Evolutionary conservation across 345 rosid genomes (phyloP), one percentile per base, ranked within the genome.

Genomic region (Punica granatum): DNA sequence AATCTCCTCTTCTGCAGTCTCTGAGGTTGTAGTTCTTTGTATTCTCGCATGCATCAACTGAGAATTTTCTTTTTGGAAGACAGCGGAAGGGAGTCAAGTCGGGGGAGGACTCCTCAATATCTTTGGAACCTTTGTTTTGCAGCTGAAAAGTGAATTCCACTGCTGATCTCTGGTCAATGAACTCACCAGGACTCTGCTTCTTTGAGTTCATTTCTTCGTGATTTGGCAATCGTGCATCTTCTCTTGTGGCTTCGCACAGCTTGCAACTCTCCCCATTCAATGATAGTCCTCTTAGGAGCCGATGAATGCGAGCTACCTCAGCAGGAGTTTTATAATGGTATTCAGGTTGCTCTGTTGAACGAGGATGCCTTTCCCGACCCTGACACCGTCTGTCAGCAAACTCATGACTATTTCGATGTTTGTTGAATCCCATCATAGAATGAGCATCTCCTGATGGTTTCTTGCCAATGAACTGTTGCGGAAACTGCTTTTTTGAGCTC

Each of bases 231-330:
- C n/a, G 16, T 31, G 43, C 13, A 1, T 39, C 39, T 36, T 36
- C 65, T 62, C 43, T 39, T 6, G 19, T 26, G 1, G 28, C 14
- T 36, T 62, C 44, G 14, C 28, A 36, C 39, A 34, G 25, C 11
- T 36, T 34, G 65, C 65, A 34, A 26, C 25, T 34, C 26, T 33
- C 23, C 6, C 44, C 16, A 21, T 12, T 36, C 65, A 23, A 51
- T 35, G 64, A 23, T 44, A 0, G 51, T 26, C n/a, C 18, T 58
- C 25, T 61, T 25, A 60, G 30, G 19, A 34, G 46, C 28, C 44
- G 37, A 28, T 54, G 68, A 62, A 66, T 66, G 3, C 21, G 16
- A 19, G 36, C 19, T n/a, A 54, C 15, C 36, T 73, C 76, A 23
- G n/a, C 9, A 1, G 65, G 56, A 64, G 28, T 37, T 18, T 68